A percentile compares a stretch with the other conserved stretches of the same genome.
These are phyloP conservation scores for Echites panduratus DNA, from an alignment of 257 asterid species.

Conservation along the genomic window DNA sequence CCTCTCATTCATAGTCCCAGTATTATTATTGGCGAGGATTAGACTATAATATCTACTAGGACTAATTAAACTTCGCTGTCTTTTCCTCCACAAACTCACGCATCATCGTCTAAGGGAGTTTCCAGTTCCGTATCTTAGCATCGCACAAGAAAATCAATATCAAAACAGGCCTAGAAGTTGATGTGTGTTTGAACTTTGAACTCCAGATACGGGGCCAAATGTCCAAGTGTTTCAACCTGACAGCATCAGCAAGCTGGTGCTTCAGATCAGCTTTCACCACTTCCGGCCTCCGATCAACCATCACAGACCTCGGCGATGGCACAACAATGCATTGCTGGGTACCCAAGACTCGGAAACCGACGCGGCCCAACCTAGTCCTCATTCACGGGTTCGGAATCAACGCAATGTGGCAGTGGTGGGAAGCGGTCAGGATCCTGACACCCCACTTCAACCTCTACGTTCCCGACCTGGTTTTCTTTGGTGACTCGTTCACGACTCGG, in stretches of 20 bases:
- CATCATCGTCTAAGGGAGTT: too few relatives aligned
- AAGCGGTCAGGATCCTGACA: conserved; percentile 33
- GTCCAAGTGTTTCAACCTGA: conserved; percentile 51
- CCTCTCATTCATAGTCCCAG: too few relatives aligned
- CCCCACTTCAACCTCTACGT: conserved; percentile 57
- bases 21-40: too few relatives aligned
- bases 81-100: too few relatives aligned
- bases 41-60: too few relatives aligned
- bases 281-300: conserved; percentile 50
- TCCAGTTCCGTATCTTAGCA: neutral
- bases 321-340: conserved; percentile 58
- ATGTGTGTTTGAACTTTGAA: neutral
- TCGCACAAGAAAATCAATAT: neutral
- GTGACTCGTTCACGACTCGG: conserved; percentile 48
- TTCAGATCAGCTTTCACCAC: conserved; percentile 33
- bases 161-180: neutral
- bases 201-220: neutral
- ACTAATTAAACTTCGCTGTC: too few relatives aligned
- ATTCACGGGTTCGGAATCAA: conserved; percentile 68
- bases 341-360: conserved; percentile 33
- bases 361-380: conserved; percentile 44
- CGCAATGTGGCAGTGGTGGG: conserved; percentile 62
- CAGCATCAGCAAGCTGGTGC: conserved; percentile 44
- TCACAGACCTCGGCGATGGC: conserved; percentile 51
- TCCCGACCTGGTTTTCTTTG: conserved; percentile 64